Conservation (phyloP, 1,284 basidiomycete species). For the Porodaedalea pini region DNA sequence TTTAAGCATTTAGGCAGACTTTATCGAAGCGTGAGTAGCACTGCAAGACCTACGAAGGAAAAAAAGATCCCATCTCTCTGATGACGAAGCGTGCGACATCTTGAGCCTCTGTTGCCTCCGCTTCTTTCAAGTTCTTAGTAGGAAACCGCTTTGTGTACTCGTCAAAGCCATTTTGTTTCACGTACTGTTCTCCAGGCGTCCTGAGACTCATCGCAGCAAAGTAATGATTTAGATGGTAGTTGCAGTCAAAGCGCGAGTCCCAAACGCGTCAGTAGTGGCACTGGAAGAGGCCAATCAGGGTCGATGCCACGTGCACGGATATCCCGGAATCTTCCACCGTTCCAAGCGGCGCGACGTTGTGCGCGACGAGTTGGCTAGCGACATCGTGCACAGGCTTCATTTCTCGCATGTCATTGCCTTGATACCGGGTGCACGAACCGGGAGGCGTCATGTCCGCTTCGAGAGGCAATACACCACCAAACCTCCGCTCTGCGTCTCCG, state of each 20-base stretch:
- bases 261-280: too few species aligned
- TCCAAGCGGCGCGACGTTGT: background rate
- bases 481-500: conserved; percentile 52
- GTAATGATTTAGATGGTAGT: background rate
- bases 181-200: conserved; percentile 3
- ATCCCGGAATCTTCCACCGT: background rate
- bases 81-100: conserved; percentile 32
- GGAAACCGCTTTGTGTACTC: conserved; percentile 16
- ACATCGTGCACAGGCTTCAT: background rate
- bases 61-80: conserved; percentile 25
- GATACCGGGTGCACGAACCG: background rate
- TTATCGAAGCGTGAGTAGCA: background rate
- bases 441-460: conserved; percentile 24
- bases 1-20: background rate
- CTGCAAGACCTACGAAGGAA: conserved; percentile 14
- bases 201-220: background rate
- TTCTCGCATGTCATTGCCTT: background rate
- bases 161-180: conserved; percentile 14
- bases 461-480: conserved; percentile 38
- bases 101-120: conserved; percentile 27
- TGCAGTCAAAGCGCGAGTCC: too few species aligned
- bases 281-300: background rate
- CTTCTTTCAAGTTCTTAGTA: conserved; percentile 19
- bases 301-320: too few species aligned
- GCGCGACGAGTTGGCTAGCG: background rate